Evolutionary conservation across 371 early-diverging fungal species (phyloP).

Genomic region (Mortierella sp.): DNA sequence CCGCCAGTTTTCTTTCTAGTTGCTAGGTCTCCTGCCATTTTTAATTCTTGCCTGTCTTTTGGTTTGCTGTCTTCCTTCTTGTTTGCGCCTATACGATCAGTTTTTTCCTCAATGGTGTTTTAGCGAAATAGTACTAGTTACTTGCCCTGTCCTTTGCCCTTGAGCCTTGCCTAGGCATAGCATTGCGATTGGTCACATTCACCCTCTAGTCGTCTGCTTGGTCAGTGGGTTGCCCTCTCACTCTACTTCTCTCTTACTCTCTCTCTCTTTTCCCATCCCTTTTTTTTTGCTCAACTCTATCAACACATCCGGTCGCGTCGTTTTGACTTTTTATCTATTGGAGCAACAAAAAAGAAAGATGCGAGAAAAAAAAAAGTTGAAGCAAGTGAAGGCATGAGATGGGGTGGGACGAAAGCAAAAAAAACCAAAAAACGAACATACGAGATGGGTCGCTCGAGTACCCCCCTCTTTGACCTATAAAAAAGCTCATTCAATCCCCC

Average conservation of each 20-base stretch:
- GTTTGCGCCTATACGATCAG: not conserved
- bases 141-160: no score
- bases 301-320: not conserved
- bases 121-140: no score
- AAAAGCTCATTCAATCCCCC: not conserved
- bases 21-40: not conserved
- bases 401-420: not conserved
- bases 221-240: not conserved
- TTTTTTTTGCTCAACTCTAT: not conserved
- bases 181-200: not conserved
- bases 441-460: constrained; percentile 8
- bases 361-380: not conserved
- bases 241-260: not conserved
- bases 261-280: not conserved
- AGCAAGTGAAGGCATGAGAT: not conserved
- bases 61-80: not conserved
- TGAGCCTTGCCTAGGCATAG: not conserved
- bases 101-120: not conserved
- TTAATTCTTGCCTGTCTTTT: not conserved
- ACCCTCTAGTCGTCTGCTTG: not conserved
- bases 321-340: not conserved
- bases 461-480: not conserved
- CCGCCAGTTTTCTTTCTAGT: not conserved
- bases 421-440: not conserved
- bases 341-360: not conserved